phyloP scores from a whole-genome alignment of 805 yeast species.

The Wickerhamomyces canadensis region DNA sequence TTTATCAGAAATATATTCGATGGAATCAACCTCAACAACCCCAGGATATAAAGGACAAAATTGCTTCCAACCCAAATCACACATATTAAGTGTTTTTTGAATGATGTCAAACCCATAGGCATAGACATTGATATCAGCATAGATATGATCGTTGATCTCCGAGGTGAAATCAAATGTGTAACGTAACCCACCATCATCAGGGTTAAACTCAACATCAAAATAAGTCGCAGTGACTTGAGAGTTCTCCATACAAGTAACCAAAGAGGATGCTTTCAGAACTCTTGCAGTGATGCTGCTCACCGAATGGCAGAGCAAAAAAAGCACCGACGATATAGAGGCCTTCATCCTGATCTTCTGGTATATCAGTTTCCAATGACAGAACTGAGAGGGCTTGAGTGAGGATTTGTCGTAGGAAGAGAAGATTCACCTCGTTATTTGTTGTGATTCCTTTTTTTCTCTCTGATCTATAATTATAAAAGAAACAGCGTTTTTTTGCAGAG shows the following conservation, averaged over 20 bases:
- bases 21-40: slow-evolving; percentile 65
- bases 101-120: slow-evolving; percentile 84
- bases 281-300: slow-evolving; percentile 16
- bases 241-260: slow-evolving; percentile 81
- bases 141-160: slow-evolving; percentile 58
- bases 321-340: not conserved
- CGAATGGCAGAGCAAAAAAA: not conserved
- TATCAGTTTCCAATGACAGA: too few relatives aligned
- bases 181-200: slow-evolving; percentile 59
- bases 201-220: slow-evolving; percentile 72
- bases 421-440: too few relatives aligned
- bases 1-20: slow-evolving; percentile 47
- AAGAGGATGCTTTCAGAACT: slow-evolving; percentile 56
- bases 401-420: too few relatives aligned
- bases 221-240: slow-evolving; percentile 67
- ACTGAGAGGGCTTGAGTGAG: too few relatives aligned
- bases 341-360: not conserved
- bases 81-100: slow-evolving; percentile 51
- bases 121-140: slow-evolving; percentile 66
- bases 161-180: slow-evolving; percentile 70
- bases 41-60: slow-evolving; percentile 90
- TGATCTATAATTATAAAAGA: too few relatives aligned
- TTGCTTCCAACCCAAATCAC: slow-evolving; percentile 67
- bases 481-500: too few relatives aligned
- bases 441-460: too few relatives aligned